Conservation (phyloP, 768 basidiomycete genomes). For the Lactarius pseudohatsudake region DNA sequence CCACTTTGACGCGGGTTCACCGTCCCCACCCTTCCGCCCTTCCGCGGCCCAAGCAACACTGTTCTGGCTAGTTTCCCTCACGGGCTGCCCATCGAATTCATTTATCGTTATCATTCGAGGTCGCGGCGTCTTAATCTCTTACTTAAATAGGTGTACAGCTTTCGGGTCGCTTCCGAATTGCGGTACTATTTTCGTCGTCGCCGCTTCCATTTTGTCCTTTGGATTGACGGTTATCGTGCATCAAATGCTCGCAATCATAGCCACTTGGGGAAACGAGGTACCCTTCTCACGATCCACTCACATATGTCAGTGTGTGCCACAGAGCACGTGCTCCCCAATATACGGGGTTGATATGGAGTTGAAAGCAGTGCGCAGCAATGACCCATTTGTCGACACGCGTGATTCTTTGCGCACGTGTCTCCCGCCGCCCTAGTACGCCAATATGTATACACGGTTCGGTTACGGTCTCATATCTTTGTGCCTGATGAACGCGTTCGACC, state of each 20-base stretch:
- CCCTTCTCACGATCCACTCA: slow-evolving; percentile 39
- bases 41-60: not conserved
- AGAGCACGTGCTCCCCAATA: not conserved
- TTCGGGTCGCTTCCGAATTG: slow-evolving; percentile 44
- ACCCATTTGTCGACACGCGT: not conserved
- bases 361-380: not conserved
- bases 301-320: not conserved
- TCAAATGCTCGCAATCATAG: slow-evolving; percentile 59
- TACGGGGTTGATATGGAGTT: not conserved
- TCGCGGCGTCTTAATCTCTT: slow-evolving; percentile 47
- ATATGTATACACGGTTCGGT: not conserved
- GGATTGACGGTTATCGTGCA: slow-evolving; percentile 32
- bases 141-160: slow-evolving; percentile 50
- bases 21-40: slow-evolving; percentile 5
- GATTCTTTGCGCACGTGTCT: slow-evolving; percentile 14
- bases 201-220: not conserved
- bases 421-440: not conserved
- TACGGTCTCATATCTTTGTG: not conserved
- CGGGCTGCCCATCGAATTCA: not conserved
- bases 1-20: not conserved
- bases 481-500: not conserved
- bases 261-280: slow-evolving; percentile 48
- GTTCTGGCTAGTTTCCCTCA: not conserved
- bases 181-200: slow-evolving; percentile 16
- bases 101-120: slow-evolving; percentile 4